Evolutionary conservation across 2,329 filamentous ascomycete genomes (phyloP).

Genomic region (Arthrobotrys megalospora): DNA sequence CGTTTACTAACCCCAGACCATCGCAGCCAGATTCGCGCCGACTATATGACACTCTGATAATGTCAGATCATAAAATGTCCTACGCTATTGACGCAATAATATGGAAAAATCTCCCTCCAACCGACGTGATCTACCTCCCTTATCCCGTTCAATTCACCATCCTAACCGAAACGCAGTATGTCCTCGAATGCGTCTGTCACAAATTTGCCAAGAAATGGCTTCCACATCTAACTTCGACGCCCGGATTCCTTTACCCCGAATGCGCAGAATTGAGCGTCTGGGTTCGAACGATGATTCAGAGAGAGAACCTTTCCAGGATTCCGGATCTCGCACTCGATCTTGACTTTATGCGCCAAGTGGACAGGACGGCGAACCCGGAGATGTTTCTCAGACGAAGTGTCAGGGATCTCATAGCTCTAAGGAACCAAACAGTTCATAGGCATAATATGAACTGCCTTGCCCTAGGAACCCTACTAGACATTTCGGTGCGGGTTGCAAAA

Average conservation of each 20-base stretch:
- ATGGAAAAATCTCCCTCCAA: background rate
- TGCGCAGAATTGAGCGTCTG: slow-evolving; percentile 25
- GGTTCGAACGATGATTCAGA: slow-evolving; percentile 13
- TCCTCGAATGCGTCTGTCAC: slow-evolving; percentile 25
- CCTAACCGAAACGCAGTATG: slow-evolving; percentile 18
- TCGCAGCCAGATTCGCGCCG: background rate
- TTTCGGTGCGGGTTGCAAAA: background rate
- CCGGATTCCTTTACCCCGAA: slow-evolving; percentile 25
- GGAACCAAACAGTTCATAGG: slow-evolving; percentile 38
- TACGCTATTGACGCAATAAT: background rate
- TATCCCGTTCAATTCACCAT: slow-evolving; percentile 30
- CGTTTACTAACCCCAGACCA: background rate
- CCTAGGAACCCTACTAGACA: background rate
- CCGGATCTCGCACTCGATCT: background rate
- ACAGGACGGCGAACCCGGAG: background rate
- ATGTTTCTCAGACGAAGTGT: background rate
- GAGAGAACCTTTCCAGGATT: background rate
- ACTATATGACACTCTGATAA: background rate
- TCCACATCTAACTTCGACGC: background rate
- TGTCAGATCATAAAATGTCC: background rate
- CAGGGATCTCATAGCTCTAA: background rate
- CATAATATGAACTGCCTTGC: background rate
- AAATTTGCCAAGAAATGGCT: slow-evolving; percentile 25
- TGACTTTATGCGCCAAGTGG: background rate
- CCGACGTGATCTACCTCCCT: background rate